These are phyloP conservation scores for Benincasa hispida DNA, from an alignment of 306 rosid genomes.

Conservation along the genomic window DNA sequence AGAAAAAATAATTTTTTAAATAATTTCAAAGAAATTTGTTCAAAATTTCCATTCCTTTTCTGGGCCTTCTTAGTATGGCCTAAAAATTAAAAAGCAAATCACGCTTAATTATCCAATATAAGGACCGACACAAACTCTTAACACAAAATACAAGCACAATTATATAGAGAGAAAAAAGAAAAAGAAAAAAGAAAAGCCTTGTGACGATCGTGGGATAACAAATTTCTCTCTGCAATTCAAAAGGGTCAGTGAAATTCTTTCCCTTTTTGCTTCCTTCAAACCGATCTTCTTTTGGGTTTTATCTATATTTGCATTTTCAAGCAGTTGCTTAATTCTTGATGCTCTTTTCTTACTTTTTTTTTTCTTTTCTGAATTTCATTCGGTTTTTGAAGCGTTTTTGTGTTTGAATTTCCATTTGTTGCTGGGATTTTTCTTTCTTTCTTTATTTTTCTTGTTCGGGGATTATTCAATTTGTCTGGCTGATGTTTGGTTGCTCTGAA, in stretches of 20 bases:
- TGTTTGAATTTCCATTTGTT: not conserved
- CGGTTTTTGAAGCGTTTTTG: not conserved
- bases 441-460: not conserved
- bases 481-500: conserved; percentile 5
- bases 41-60: not conserved
- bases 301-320: not conserved
- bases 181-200: not conserved
- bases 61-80: not conserved
- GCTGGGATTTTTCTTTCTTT: not conserved
- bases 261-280: not conserved
- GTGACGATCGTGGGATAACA: not conserved
- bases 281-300: conserved; percentile 5
- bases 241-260: conserved; percentile 2
- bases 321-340: not conserved
- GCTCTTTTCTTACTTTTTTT: not conserved
- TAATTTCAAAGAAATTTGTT: too few relatives aligned
- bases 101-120: conserved; percentile 1
- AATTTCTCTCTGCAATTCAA: conserved; percentile 9
- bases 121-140: not conserved
- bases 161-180: not conserved
- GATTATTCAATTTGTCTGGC: not conserved
- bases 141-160: not conserved
- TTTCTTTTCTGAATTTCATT: not conserved
- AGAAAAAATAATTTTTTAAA: too few relatives aligned
- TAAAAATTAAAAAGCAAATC: not conserved